phyloP scores from a whole-genome alignment of 2,329 filamentous ascomycete species.

The Chrysoporthe deuterocubensis region DNA sequence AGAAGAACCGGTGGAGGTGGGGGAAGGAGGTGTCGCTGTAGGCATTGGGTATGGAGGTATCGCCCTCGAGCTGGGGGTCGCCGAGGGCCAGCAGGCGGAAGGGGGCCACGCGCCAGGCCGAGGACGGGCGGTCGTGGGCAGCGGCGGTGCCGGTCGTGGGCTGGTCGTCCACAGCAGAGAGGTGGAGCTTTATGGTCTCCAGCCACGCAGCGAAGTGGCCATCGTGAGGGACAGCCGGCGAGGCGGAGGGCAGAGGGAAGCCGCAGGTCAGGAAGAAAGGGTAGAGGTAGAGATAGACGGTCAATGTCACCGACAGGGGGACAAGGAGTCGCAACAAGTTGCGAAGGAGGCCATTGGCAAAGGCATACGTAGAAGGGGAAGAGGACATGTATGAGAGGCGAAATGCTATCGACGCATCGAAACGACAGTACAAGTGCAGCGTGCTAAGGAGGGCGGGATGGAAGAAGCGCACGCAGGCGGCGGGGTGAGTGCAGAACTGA shows the following conservation, averaged over 20 bases:
- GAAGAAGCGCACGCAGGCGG: neutral
- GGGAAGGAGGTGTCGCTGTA: slow-evolving; percentile 55
- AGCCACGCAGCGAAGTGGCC: slow-evolving; percentile 38
- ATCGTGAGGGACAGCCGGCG: slow-evolving; percentile 26
- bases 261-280: slow-evolving; percentile 79
- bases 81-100: slow-evolving; percentile 88
- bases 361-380: slow-evolving; percentile 6
- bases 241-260: slow-evolving; percentile 63
- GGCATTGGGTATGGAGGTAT: slow-evolving; percentile 74
- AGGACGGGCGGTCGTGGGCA: slow-evolving; percentile 32
- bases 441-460: neutral
- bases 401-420: slow-evolving; percentile 10
- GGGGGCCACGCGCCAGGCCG: slow-evolving; percentile 56
- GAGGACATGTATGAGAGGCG: slow-evolving; percentile 16
- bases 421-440: neutral
- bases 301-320: slow-evolving; percentile 71
- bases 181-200: slow-evolving; percentile 48
- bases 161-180: slow-evolving; percentile 31
- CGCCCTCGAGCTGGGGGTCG: slow-evolving; percentile 92
- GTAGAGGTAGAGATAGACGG: slow-evolving; percentile 85
- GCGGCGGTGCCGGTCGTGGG: slow-evolving; percentile 31
- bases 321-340: slow-evolving; percentile 60
- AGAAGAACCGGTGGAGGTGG: slow-evolving; percentile 52
- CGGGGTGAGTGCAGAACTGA: neutral
- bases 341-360: slow-evolving; percentile 47